Evolutionary conservation across 139 green algal genomes (phyloP).

Genomic region (Tetradesmus obliquus): DNA sequence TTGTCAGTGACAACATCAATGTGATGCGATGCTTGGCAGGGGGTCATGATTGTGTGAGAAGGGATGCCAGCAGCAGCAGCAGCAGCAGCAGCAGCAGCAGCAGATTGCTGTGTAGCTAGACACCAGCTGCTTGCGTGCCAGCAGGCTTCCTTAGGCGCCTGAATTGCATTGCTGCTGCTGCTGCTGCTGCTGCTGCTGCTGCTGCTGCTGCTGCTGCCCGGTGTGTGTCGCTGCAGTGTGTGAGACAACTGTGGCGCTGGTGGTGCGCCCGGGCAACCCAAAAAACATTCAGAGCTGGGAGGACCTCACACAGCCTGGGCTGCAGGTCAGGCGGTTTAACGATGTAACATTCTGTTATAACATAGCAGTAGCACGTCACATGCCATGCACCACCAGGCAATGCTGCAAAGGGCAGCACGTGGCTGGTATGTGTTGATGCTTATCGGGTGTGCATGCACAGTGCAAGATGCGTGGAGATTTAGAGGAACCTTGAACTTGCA

Average conservation of each 20-base stretch:
- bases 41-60: no score
- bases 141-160: no score
- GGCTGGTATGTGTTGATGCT: background rate
- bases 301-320: conserved; percentile 70
- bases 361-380: background rate
- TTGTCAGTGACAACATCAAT: no score
- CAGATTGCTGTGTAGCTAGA: background rate
- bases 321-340: conserved; percentile 53
- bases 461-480: background rate
- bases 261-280: conserved; percentile 62
- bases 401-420: no score
- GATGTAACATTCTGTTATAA: background rate
- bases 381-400: background rate
- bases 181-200: background rate
- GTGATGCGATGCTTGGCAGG: no score
- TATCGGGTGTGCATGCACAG: background rate
- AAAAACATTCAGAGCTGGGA: conserved; percentile 80
- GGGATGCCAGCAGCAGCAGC: background rate
- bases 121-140: no score
- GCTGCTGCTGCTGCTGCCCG: background rate
- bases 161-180: background rate
- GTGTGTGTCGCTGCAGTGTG: conserved; percentile 44
- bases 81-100: background rate
- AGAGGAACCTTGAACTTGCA: no score
- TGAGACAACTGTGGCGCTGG: conserved; percentile 62